These are phyloP conservation scores for Tetradesmus obliquus DNA, from an alignment of 139 green algal genomes.

Conservation along the genomic window DNA sequence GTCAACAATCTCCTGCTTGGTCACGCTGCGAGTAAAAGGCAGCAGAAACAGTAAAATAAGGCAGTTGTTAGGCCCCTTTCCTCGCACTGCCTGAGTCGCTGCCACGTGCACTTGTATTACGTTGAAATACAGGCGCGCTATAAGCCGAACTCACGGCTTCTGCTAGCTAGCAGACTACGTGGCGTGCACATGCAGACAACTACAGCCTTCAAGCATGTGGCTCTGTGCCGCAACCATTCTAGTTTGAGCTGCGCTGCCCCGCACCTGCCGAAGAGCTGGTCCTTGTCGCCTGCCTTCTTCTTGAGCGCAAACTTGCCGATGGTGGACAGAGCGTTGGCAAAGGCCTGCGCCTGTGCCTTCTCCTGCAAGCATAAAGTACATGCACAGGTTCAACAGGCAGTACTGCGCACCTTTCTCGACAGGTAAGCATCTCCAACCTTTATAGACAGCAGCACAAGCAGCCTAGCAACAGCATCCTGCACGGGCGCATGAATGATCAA, in stretches of 20 bases:
- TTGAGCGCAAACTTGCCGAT: constrained; percentile 96
- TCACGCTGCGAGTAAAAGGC: constrained; percentile 64
- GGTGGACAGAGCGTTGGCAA: constrained; percentile 80
- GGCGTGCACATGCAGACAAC: not conserved
- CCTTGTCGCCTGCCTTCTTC: constrained; percentile 91
- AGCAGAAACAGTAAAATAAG: not conserved
- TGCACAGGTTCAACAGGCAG: not conserved
- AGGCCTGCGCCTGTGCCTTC: constrained; percentile 78
- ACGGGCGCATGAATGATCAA: not conserved
- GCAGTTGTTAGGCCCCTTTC: not conserved
- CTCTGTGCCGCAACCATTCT: not conserved
- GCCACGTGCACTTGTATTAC: not conserved
- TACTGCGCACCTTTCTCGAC: not conserved
- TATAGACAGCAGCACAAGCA: not conserved
- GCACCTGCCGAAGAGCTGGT: constrained; percentile 85
- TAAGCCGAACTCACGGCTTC: too few relatives aligned
- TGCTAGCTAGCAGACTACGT: not conserved
- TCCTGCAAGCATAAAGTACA: constrained; percentile 58
- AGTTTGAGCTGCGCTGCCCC: not conserved
- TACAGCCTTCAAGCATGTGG: too few relatives aligned
- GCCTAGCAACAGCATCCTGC: not conserved
- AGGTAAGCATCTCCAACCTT: not conserved
- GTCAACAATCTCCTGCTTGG: constrained; percentile 74
- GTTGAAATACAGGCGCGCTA: too few relatives aligned
- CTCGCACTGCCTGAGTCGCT: not conserved